Evolutionary conservation across 2,329 filamentous ascomycete genomes (phyloP).

Genomic region (Clonostachys sp.): DNA sequence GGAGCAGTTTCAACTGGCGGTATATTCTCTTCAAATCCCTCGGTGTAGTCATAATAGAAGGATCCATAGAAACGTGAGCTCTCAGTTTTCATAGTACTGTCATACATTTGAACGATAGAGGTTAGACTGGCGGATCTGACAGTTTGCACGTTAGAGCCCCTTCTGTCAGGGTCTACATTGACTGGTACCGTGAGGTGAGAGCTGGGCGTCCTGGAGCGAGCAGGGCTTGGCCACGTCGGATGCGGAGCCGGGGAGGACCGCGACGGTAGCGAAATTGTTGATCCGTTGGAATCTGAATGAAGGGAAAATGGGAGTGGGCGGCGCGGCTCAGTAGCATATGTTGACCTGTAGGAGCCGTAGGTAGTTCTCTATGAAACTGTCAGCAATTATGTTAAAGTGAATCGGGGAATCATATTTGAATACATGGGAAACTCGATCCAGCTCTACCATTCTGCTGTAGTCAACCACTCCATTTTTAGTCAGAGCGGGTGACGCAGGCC

Average conservation of each 20-base stretch:
- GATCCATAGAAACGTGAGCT: conserved; percentile 19
- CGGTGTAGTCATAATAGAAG: conserved; percentile 49
- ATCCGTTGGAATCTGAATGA: conserved; percentile 32
- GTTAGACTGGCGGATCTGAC: conserved; percentile 41
- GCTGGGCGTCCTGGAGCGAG: conserved; percentile 24
- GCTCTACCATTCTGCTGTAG: conserved; percentile 44
- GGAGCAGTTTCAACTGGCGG: conserved; percentile 7
- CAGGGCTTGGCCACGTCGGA: conserved; percentile 8
- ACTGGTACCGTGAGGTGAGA: conserved; percentile 16
- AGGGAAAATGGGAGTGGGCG: conserved; percentile 30
- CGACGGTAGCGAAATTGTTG: conserved; percentile 30
- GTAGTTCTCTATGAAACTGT: conserved; percentile 41
- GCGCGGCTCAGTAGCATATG: conserved; percentile 24
- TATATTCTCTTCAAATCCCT: conserved; percentile 36
- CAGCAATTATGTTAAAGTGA: conserved; percentile 15
- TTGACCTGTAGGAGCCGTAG: conserved; percentile 33
- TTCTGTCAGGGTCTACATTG: conserved; percentile 19
- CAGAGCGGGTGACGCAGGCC: conserved; percentile 42
- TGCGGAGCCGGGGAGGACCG: conserved; percentile 17
- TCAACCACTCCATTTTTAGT: conserved; percentile 41
- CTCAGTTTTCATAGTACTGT: conserved; percentile 15
- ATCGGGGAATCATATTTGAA: too few relatives aligned
- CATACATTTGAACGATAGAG: conserved; percentile 45
- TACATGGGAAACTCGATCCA: conserved; percentile 25
- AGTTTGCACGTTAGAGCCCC: conserved; percentile 27